Evolutionary conservation across 352 stramenopile species (phyloP).

Genomic region (Phytophthora rubi): DNA sequence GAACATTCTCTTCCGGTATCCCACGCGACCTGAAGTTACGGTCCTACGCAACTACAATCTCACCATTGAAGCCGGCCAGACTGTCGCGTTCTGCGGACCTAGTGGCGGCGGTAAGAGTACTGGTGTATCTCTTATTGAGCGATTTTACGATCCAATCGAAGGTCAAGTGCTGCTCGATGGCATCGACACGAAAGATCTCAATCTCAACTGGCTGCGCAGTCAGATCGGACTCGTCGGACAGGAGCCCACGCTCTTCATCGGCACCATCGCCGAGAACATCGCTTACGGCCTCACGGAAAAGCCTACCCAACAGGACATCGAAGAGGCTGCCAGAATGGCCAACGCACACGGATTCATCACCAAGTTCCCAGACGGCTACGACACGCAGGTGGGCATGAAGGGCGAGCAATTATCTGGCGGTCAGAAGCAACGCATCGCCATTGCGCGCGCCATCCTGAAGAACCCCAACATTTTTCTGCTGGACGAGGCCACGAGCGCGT

Average conservation of each 20-base stretch:
- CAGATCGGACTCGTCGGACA: conserved; percentile 70
- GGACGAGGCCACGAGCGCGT: conserved; percentile 91
- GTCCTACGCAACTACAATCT: conserved; percentile 89
- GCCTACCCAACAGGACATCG: conserved; percentile 67
- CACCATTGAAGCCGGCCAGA: conserved; percentile 67
- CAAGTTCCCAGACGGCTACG: conserved; percentile 88
- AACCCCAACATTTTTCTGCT: conserved; percentile 72
- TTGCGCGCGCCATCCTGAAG: conserved; percentile 84
- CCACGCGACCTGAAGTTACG: conserved; percentile 53
- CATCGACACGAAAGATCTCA: conserved; percentile 69
- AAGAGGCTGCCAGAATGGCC: conserved; percentile 87
- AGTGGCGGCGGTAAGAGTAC: conserved; percentile 62
- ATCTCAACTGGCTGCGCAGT: conserved; percentile 58
- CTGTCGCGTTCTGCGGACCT: conserved; percentile 59
- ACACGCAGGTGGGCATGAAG: conserved; percentile 94
- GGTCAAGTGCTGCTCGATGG: conserved; percentile 77
- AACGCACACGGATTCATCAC: conserved; percentile 94
- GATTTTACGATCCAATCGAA: conserved; percentile 69
- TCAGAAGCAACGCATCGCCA: conserved; percentile 89
- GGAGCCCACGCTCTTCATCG: conserved; percentile 66
- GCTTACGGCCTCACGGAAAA: conserved; percentile 44
- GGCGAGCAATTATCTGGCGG: conserved; percentile 83
- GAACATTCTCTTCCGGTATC: conserved; percentile 79
- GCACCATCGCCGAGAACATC: conserved; percentile 69
- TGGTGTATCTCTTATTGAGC: conserved; percentile 49